These are phyloP conservation scores for Neopestalotiopsis sp. DNA, from an alignment of 2,329 filamentous ascomycete genomes.

Conservation along the genomic window DNA sequence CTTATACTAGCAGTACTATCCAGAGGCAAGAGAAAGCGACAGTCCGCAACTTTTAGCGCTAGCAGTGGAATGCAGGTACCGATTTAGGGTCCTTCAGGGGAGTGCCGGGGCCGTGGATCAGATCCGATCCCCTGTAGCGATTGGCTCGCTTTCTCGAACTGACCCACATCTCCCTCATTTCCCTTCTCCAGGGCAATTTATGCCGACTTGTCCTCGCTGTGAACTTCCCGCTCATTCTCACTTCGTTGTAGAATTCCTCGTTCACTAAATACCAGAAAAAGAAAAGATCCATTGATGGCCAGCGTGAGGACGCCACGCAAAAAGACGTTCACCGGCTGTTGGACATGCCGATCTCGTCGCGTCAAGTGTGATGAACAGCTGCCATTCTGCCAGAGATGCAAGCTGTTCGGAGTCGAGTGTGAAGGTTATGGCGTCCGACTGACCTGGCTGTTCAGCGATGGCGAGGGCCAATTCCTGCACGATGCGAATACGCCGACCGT, in stretches of 20 bases:
- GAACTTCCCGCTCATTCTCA: background rate
- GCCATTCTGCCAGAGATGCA: conserved; percentile 9
- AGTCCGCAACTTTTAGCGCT: background rate
- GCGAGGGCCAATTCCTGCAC: background rate
- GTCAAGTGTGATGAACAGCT: conserved; percentile 18
- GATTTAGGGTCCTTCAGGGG: background rate
- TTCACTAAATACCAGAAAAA: background rate
- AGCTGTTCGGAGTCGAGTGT: conserved; percentile 23
- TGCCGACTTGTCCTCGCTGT: background rate
- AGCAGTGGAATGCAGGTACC: background rate
- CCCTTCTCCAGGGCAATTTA: background rate
- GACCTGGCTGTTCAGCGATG: conserved; percentile 22
- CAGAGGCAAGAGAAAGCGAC: background rate
- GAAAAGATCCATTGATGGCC: background rate
- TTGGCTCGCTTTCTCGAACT: background rate
- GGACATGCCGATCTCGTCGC: conserved; percentile 14
- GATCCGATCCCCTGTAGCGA: background rate
- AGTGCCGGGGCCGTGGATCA: background rate
- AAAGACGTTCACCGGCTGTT: conserved; percentile 16
- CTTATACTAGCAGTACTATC: background rate
- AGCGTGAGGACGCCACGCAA: conserved; percentile 8
- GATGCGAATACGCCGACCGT: background rate
- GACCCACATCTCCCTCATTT: background rate
- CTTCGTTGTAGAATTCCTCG: background rate
- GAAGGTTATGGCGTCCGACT: conserved; percentile 29